Evolutionary conservation across 23 red algal genomes (phyloP).

Genomic region (Gracilaria domingensis): DNA sequence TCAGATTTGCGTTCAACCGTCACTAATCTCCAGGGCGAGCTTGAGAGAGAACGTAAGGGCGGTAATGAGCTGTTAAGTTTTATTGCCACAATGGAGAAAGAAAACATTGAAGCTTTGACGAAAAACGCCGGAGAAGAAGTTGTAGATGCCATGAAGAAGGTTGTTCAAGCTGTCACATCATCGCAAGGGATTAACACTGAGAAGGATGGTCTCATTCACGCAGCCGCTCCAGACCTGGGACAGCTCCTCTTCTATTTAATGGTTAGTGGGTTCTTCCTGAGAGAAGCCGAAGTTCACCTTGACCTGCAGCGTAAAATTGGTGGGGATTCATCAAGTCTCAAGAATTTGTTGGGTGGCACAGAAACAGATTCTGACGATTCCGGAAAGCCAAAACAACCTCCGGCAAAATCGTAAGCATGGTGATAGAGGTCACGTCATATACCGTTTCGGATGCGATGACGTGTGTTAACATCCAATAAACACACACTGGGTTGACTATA

Average conservation of each 20-base stretch:
- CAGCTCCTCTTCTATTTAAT: slow-evolving; percentile 93
- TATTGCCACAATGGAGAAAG: slow-evolving; percentile 90
- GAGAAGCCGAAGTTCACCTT: slow-evolving; percentile 93
- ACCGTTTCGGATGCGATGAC: neutral
- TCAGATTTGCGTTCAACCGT: slow-evolving; percentile 81
- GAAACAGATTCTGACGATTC: neutral
- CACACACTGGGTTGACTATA: neutral
- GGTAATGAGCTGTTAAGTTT: slow-evolving; percentile 88
- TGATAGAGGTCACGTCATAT: neutral
- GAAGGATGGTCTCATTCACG: slow-evolving; percentile 63
- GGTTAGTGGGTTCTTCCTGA: slow-evolving; percentile 88
- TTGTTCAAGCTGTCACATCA: slow-evolving; percentile 74
- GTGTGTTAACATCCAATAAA: neutral
- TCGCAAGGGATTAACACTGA: slow-evolving; percentile 74
- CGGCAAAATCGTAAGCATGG: neutral
- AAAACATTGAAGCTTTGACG: slow-evolving; percentile 82
- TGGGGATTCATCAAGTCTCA: slow-evolving; percentile 44
- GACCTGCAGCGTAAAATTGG: slow-evolving; percentile 78
- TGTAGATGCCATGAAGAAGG: slow-evolving; percentile 95
- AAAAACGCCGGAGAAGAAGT: slow-evolving; percentile 90
- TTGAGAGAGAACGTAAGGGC: slow-evolving; percentile 72
- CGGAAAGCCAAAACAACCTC: neutral
- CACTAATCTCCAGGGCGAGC: slow-evolving; percentile 65
- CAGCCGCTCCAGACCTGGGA: slow-evolving; percentile 77
- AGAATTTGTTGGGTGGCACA: slow-evolving; percentile 46